Evolutionary conservation across 805 yeast species (phyloP), one percentile per base, ranked within the genome.

Genomic region (Spathaspora boniae): DNA sequence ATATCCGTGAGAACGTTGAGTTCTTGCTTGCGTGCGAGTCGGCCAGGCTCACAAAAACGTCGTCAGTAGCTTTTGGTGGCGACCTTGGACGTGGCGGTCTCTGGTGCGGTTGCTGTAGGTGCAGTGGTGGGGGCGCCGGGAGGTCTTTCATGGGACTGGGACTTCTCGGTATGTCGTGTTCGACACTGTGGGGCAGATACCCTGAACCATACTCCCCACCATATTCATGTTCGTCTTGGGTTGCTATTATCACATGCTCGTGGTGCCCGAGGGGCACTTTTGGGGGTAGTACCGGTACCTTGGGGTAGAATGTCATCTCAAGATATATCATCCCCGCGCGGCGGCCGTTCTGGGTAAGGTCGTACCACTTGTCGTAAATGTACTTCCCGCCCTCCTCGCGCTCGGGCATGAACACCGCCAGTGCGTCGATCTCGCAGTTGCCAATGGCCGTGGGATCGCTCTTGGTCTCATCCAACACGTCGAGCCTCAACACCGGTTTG

Each of bases 221-320:
- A n/a, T n/a, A n/a, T n/a, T n/a, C n/a, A n/a, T n/a, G 9, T 26
- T 26, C 25, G 25, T 22, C 25, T 11, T 22, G 12, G 11, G 12
- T 22, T 11, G 11, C 25, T n/a, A n/a, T n/a, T n/a, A n/a, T n/a
- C n/a, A n/a, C n/a, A n/a, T n/a, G n/a, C n/a, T n/a, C 26, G 6
- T 19, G 26, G 3, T 7, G 37, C 9, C 29, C 12, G 29, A 23
- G 15, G 14, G 40, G 40, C 14, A 60, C 30, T 37, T 67, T 68
- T 6, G 72, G 69, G 3, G 73, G 73, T 16, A 64, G 44, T 5
- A 67, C 48, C 1, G 73, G 73, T 3, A 67, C 70, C 32, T 58
- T 47, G 2, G 96, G 93, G 53, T 86, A 86, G 53, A 86, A 93
- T 0, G 97, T 87, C 83, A 93, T 81, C 51, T 93, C 98, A 37